Conservation (phyloP, 345 rosid species). For the Citrus trifoliata region DNA sequence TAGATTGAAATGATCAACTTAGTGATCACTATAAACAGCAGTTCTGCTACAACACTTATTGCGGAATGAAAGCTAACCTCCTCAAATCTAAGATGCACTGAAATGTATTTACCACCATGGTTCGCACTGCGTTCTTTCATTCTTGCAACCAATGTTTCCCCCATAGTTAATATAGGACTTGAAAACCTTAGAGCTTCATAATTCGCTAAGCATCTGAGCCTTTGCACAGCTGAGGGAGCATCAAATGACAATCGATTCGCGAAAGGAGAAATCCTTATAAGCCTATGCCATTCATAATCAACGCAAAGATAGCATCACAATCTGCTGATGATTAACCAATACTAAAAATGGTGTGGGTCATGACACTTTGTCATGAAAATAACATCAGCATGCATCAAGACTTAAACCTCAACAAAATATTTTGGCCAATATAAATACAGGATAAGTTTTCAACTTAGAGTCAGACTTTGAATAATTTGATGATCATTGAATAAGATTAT, state of each 20-base stretch:
- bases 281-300: conserved; percentile 48
- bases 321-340: not conserved
- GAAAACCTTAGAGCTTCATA: conserved; percentile 85
- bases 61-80: conserved; percentile 61
- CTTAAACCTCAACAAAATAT: not conserved
- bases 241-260: conserved; percentile 97
- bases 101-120: conserved; percentile 80
- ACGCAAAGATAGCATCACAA: conserved; percentile 1
- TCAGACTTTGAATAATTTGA: not conserved
- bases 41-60: not conserved
- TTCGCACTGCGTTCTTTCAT: conserved; percentile 88
- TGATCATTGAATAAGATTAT: not conserved
- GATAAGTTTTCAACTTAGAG: not conserved
- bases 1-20: not conserved
- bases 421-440: not conserved
- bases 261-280: conserved; percentile 96
- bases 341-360: not conserved
- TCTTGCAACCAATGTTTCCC: conserved; percentile 82
- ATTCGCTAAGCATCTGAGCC: conserved; percentile 92
- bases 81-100: conserved; percentile 98
- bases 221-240: conserved; percentile 89
- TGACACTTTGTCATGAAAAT: not conserved
- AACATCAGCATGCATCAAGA: not conserved
- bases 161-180: conserved; percentile 66
- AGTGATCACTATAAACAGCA: not conserved